Conservation (phyloP, 176 grass and related monocot genomes). For the Thinopyrum elongatum region DNA sequence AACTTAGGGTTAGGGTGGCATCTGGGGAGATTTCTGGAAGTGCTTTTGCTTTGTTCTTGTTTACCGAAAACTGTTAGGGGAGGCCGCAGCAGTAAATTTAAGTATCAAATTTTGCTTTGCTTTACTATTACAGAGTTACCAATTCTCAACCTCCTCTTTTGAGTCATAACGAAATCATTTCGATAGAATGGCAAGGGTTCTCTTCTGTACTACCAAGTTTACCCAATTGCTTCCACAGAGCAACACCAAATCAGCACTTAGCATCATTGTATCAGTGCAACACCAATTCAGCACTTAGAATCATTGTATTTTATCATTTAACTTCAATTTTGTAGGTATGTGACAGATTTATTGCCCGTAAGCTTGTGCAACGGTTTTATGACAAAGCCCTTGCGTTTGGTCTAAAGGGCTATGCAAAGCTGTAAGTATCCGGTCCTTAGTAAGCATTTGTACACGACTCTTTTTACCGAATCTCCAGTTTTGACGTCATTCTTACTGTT, state of each 20-base stretch:
- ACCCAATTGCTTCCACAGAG: neutral
- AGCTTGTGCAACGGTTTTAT: conserved; percentile 81
- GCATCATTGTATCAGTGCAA: neutral
- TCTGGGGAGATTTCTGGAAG: neutral
- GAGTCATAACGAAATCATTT: neutral
- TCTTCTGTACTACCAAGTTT: neutral
- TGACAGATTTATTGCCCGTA: conserved; percentile 95
- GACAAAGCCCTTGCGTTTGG: conserved; percentile 91
- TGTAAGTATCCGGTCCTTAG: conserved; percentile 58
- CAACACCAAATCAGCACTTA: neutral
- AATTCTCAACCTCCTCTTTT: neutral
- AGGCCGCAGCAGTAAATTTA: neutral
- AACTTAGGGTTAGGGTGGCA: neutral
- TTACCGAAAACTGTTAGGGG: neutral
- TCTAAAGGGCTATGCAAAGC: conserved; percentile 91
- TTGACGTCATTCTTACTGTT: conserved; percentile 11
- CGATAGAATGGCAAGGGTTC: neutral
- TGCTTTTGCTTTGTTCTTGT: neutral
- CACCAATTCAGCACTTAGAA: conserved; percentile 14
- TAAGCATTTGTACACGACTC: conserved; percentile 11
- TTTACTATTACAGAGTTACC: conserved; percentile 17
- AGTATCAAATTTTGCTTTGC: neutral
- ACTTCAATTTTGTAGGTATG: conserved; percentile 63
- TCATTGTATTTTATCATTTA: conserved; percentile 29
- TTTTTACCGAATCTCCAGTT: conserved; percentile 20